Evolutionary conservation across 2,329 filamentous ascomycete species (phyloP).

Genomic region (Exophiala viscosa): DNA sequence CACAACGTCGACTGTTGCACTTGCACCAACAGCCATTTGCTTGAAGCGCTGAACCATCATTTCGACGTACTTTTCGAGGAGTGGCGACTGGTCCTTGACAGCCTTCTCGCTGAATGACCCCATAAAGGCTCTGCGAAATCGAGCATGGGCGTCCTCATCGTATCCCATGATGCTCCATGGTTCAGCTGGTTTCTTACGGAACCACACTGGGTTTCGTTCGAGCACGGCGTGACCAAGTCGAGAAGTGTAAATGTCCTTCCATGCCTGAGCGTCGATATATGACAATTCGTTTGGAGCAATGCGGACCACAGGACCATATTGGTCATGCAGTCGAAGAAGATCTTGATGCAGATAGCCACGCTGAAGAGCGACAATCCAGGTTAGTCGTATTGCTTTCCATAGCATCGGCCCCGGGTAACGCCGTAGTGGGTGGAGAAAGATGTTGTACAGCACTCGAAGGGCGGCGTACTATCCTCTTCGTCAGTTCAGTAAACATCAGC

Average conservation of each 20-base stretch:
- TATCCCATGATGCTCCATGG: constrained; percentile 3
- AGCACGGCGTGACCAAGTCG: neutral
- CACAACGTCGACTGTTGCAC: constrained; percentile 1
- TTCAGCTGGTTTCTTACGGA: neutral
- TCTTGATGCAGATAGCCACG: constrained; percentile 39
- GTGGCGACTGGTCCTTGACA: neutral
- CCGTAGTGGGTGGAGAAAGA: constrained; percentile 28
- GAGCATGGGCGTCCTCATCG: constrained; percentile 28
- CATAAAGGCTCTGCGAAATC: constrained; percentile 33
- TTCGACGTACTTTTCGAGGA: constrained; percentile 10
- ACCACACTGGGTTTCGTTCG: constrained; percentile 4
- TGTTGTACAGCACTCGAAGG: constrained; percentile 19
- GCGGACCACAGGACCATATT: constrained; percentile 34
- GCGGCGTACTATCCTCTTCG: no score
- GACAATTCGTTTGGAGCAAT: constrained; percentile 39
- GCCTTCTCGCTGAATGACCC: constrained; percentile 42
- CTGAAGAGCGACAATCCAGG: constrained; percentile 22
- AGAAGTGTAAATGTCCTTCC: constrained; percentile 34
- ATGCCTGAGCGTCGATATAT: constrained; percentile 32
- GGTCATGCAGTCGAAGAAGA: constrained; percentile 29
- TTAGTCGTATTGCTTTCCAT: constrained; percentile 32
- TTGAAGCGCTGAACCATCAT: constrained; percentile 5
- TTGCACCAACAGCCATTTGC: neutral
- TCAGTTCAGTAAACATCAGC: no score
- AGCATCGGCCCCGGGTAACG: constrained; percentile 33